A percentile compares a stretch with the other conserved stretches of the same genome.
These are phyloP conservation scores for Cytospora leucostoma DNA, from an alignment of 2,329 filamentous ascomycete genomes.

Conservation along the genomic window DNA sequence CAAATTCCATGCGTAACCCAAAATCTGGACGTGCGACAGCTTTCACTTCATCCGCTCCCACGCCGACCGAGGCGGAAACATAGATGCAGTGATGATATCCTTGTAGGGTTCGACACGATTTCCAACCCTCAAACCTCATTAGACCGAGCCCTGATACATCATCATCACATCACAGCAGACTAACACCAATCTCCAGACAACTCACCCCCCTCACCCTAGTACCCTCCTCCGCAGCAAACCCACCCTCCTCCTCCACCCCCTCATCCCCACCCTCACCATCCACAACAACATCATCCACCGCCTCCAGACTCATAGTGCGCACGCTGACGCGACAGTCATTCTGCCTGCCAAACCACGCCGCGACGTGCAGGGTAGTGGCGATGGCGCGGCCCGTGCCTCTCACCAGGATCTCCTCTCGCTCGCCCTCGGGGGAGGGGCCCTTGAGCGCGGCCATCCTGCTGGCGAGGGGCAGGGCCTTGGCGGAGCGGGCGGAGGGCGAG, in stretches of 20 bases:
- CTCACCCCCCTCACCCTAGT: conserved; percentile 52
- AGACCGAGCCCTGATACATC: too few relatives aligned
- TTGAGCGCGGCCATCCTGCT: conserved; percentile 48
- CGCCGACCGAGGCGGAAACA: too few relatives aligned
- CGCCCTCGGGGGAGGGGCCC: conserved; percentile 36
- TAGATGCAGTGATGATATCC: too few relatives aligned
- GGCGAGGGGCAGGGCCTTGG: conserved; percentile 47
- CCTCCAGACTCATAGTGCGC: conserved; percentile 63
- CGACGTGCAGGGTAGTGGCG: conserved; percentile 62
- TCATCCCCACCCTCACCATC: conserved; percentile 36
- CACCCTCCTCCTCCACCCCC: conserved; percentile 28
- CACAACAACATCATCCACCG: conserved; percentile 65
- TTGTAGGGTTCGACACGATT: too few relatives aligned
- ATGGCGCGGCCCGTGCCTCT: conserved; percentile 70
- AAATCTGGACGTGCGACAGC: too few relatives aligned
- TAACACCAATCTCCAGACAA: conserved; percentile 52
- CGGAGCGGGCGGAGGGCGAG: conserved; percentile 46
- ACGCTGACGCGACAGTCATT: conserved; percentile 59
- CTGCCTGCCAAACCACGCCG: conserved; percentile 65
- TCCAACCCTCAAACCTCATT: background rate
- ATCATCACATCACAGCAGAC: conserved; percentile 42
- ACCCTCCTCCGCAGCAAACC: conserved; percentile 36
- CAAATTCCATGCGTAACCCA: too few relatives aligned
- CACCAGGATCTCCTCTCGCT: conserved; percentile 46
- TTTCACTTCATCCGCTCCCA: too few relatives aligned